These are phyloP conservation scores for Cytospora piceae DNA, from an alignment of 2,329 filamentous ascomycete genomes.

Conservation along the genomic window DNA sequence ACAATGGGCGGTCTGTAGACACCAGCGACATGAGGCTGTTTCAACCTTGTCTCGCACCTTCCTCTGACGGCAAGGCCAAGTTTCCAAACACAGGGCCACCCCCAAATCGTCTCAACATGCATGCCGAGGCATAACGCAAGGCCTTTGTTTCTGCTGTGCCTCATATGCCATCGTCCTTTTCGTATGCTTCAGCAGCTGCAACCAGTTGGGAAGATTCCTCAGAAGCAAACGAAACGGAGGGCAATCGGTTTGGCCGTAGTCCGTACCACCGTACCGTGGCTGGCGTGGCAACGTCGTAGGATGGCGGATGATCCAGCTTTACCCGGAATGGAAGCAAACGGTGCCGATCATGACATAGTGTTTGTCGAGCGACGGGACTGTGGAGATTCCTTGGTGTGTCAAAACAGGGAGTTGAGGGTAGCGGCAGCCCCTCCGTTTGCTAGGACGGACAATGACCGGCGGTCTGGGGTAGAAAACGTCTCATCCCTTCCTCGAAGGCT, in stretches of 20 bases:
- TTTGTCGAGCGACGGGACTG: background rate
- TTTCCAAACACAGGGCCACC: background rate
- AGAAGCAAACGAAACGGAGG: slow-evolving; percentile 7
- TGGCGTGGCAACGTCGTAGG: background rate
- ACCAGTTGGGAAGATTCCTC: slow-evolving; percentile 4
- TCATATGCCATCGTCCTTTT: slow-evolving; percentile 2
- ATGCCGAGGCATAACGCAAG: background rate
- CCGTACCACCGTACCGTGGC: slow-evolving; percentile 2
- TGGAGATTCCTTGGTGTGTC: slow-evolving; percentile 12
- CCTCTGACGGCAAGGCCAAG: background rate
- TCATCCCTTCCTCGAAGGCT: background rate
- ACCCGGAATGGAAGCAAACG: slow-evolving; percentile 7
- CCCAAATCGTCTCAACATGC: background rate
- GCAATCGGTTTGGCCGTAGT: slow-evolving; percentile 15
- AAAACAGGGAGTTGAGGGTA: slow-evolving; percentile 9
- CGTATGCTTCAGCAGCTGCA: slow-evolving; percentile 1
- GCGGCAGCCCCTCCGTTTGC: slow-evolving; percentile 1
- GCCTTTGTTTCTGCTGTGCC: background rate
- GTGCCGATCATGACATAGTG: slow-evolving; percentile 27
- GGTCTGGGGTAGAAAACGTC: background rate
- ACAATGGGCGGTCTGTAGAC: slow-evolving; percentile 2
- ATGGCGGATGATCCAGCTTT: slow-evolving; percentile 7
- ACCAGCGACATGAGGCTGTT: background rate
- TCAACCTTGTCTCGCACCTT: background rate
- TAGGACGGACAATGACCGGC: slow-evolving; percentile 7